phyloP scores from a whole-genome alignment of 1,284 basidiomycete genomes.

The Psilocybe mexicana region DNA sequence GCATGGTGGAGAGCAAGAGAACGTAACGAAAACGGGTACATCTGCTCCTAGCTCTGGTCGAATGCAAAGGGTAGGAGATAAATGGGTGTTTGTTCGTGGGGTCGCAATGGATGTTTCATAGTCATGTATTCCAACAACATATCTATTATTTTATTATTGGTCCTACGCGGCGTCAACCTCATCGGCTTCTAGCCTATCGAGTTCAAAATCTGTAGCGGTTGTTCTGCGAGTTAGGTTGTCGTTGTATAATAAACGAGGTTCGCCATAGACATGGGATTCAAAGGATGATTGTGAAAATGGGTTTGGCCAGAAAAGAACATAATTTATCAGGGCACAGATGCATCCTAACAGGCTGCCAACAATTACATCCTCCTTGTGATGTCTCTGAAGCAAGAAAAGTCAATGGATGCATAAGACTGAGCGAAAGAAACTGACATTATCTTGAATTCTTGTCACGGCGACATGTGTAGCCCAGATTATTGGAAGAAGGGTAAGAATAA shows the following conservation, averaged over 20 bases:
- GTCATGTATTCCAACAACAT: slow-evolving; percentile 17
- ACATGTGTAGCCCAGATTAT: slow-evolving; percentile 62
- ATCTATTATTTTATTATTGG: slow-evolving; percentile 22
- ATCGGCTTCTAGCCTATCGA: slow-evolving; percentile 48
- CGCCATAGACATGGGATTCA: slow-evolving; percentile 26
- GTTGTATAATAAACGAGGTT: slow-evolving; percentile 44
- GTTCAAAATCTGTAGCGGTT: slow-evolving; percentile 44
- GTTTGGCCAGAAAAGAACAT: slow-evolving; percentile 65
- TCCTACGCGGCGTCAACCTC: slow-evolving; percentile 43
- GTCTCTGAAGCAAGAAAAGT: slow-evolving; percentile 42
- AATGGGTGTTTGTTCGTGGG: slow-evolving; percentile 68
- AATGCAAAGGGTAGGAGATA: slow-evolving; percentile 73
- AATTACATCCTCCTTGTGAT: slow-evolving; percentile 70
- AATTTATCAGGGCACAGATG: slow-evolving; percentile 48
- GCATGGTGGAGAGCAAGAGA: not conserved
- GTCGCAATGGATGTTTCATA: slow-evolving; percentile 28
- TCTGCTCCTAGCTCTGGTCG: slow-evolving; percentile 35
- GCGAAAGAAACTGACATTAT: slow-evolving; percentile 51
- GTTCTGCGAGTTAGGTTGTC: slow-evolving; percentile 21
- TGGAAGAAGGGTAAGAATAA: slow-evolving; percentile 52
- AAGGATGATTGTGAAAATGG: slow-evolving; percentile 47
- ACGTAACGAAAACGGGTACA: not conserved
- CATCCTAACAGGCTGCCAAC: slow-evolving; percentile 60
- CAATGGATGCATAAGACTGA: not conserved
- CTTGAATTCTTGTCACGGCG: slow-evolving; percentile 61